Base-by-base conservation (phyloP, 2,329 filamentous ascomycete species). In the Rhynchosporium graminicola region DNA sequence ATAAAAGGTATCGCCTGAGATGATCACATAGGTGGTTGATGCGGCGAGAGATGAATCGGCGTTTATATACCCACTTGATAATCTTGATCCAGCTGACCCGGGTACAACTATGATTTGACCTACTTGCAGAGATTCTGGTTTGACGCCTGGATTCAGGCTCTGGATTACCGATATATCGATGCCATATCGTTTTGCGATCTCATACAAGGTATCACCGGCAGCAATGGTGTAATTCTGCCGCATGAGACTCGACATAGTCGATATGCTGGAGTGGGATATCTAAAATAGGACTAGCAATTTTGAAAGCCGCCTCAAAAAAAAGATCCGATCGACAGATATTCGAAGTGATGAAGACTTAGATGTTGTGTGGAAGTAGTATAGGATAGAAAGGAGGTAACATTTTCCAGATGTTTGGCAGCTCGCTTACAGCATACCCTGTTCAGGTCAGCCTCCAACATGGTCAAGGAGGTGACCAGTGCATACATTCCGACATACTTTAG, bases 1-100 rank as follows among this genome's bases (percentile, higher is more conserved):
- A 26, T 33, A 29, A 8, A 60, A 56, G 3, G 59, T 60, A 29
- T 60, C 59, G 8, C 59, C 59, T n/a, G 59, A 60, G 12, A 38
- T 48, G 40, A 60, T 55, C 9, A 12, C 47, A 43, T 60, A 60
- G 10, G 29, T 52, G 20, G 31, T 45, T 36, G 43, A 42, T 4
- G 55, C 8, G 31, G 57, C 3, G 26, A 7, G 46, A 29, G 15
- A 28, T 26, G 47, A 7, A 50, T 47, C 6, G 29, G 29, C 4
- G 28, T 31, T 38, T 47, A 8, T n/a, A 10, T 38, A 33, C 15
- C 36, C 36, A 12, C 20, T 40, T 38, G 56, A 9, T 38, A 29
- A 43, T 28, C 20, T 40, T 38, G 56, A 9, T 38, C 56, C 56
- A 9, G 43, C 9, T 7, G 47, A 15, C 2, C 26, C 38, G 8